Percentiles rank a stretch among this genome's conserved stretches.
Evolutionary conservation across 805 yeast species (phyloP).

Genomic region (Yarrowia bubula): DNA sequence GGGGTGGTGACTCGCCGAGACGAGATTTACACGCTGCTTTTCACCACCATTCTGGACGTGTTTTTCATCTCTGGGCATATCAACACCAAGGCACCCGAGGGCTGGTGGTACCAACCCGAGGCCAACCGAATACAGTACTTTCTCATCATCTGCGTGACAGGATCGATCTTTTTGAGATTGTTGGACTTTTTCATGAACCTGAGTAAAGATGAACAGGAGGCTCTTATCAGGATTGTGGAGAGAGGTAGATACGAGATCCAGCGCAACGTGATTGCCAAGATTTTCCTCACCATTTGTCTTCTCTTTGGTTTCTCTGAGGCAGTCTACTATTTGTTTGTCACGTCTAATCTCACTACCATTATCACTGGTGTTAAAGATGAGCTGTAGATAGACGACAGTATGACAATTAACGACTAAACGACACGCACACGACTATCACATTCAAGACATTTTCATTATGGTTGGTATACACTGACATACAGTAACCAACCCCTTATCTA

Average conservation of each 20-base stretch:
- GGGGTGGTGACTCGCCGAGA: constrained; percentile 22
- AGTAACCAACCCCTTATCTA: too few relatives aligned
- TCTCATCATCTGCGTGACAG: constrained; percentile 12
- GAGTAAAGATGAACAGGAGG: constrained; percentile 15
- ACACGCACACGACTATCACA: background rate
- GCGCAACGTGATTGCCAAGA: background rate
- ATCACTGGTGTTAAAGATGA: background rate
- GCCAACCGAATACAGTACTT: constrained; percentile 16
- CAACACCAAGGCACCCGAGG: constrained; percentile 19
- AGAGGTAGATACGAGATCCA: background rate
- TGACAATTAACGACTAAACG: background rate
- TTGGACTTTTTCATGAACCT: constrained; percentile 19
- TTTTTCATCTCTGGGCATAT: constrained; percentile 20
- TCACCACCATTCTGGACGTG: constrained; percentile 16
- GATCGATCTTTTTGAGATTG: constrained; percentile 9
- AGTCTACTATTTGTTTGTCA: constrained; percentile 8
- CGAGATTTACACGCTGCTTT: constrained; percentile 11
- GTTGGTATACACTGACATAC: background rate
- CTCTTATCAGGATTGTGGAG: background rate
- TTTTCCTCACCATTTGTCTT: background rate
- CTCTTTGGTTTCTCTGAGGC: background rate
- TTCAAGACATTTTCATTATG: background rate
- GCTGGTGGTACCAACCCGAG: constrained; percentile 20
- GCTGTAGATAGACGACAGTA: background rate
- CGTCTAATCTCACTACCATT: background rate